Evolutionary conservation across 768 basidiomycete species (phyloP).

Genomic region (Boletus rubescentipes): DNA sequence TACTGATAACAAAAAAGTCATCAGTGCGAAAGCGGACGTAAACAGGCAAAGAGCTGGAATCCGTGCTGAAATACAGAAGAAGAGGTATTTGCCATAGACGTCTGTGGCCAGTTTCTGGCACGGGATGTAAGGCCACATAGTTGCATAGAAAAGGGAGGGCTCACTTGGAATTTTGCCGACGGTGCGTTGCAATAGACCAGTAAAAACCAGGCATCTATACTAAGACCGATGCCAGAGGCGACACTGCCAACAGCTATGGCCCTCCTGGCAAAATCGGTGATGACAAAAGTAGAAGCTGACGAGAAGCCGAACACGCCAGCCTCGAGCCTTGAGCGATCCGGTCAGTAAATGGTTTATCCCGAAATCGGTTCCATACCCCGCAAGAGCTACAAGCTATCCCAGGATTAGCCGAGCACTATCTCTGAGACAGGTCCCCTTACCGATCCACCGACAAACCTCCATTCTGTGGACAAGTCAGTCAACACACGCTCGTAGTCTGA

Average conservation of each 20-base stretch:
- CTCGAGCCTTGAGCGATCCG: slow-evolving; percentile 31
- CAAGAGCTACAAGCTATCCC: slow-evolving; percentile 54
- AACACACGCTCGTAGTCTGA: slow-evolving; percentile 54
- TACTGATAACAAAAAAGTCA: slow-evolving; percentile 58
- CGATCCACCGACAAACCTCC: slow-evolving; percentile 64
- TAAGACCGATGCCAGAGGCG: slow-evolving; percentile 63
- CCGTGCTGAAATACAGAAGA: slow-evolving; percentile 67
- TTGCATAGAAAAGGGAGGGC: slow-evolving; percentile 13
- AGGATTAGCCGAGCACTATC: background rate
- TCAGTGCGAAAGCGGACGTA: slow-evolving; percentile 53
- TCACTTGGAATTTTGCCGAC: slow-evolving; percentile 52
- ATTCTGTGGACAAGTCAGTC: slow-evolving; percentile 52
- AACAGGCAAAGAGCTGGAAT: slow-evolving; percentile 64
- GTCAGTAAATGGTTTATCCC: slow-evolving; percentile 1
- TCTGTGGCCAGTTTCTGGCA: slow-evolving; percentile 42
- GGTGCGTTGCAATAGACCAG: slow-evolving; percentile 58
- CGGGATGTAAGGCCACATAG: background rate
- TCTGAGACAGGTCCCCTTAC: slow-evolving; percentile 33
- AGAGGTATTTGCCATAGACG: slow-evolving; percentile 59
- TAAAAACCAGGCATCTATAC: slow-evolving; percentile 64
- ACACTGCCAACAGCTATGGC: slow-evolving; percentile 59
- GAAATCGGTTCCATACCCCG: slow-evolving; percentile 43
- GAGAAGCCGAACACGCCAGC: slow-evolving; percentile 67
- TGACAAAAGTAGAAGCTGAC: slow-evolving; percentile 47
- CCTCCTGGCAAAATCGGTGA: slow-evolving; percentile 45